phyloP scores from a whole-genome alignment of 2,329 filamentous ascomycete genomes.

The Alternaria gaisen region DNA sequence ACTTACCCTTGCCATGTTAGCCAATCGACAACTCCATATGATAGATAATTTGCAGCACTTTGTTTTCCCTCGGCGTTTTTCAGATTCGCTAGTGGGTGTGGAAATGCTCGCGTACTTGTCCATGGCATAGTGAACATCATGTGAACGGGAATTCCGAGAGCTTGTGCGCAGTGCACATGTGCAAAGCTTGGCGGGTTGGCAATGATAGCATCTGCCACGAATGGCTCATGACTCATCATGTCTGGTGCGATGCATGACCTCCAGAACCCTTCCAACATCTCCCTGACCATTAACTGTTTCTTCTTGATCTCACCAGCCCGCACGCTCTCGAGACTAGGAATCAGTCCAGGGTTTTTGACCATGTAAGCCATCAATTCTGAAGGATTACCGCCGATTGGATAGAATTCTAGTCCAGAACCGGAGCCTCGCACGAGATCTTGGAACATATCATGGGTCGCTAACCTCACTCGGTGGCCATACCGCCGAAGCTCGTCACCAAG shows the following conservation, averaged over 20 bases:
- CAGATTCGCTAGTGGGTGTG: constrained; percentile 62
- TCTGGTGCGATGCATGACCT: constrained; percentile 46
- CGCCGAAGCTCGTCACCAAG: constrained; percentile 59
- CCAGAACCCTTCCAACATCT: constrained; percentile 42
- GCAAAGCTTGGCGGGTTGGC: constrained; percentile 81
- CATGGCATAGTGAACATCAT: constrained; percentile 74
- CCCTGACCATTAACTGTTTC: constrained; percentile 35
- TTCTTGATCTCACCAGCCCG: constrained; percentile 42
- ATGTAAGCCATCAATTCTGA: constrained; percentile 59
- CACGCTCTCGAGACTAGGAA: constrained; percentile 36
- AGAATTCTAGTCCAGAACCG: constrained; percentile 48
- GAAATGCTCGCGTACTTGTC: constrained; percentile 55
- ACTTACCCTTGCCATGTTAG: constrained; percentile 58
- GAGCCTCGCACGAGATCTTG: constrained; percentile 23
- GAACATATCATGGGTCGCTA: constrained; percentile 36
- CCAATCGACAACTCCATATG: constrained; percentile 58
- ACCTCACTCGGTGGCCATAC: constrained; percentile 39
- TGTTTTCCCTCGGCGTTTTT: constrained; percentile 42
- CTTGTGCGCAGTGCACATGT: constrained; percentile 76
- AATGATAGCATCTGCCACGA: constrained; percentile 81
- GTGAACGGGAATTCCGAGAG: constrained; percentile 74
- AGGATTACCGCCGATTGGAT: constrained; percentile 43
- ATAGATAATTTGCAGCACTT: constrained; percentile 53
- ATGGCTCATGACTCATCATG: constrained; percentile 60
- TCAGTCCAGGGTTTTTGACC: constrained; percentile 58